A percentile compares a stretch with the other conserved stretches of the same genome.
Evolutionary conservation across 768 basidiomycete genomes (phyloP).

Genomic region (Collybia sordida): DNA sequence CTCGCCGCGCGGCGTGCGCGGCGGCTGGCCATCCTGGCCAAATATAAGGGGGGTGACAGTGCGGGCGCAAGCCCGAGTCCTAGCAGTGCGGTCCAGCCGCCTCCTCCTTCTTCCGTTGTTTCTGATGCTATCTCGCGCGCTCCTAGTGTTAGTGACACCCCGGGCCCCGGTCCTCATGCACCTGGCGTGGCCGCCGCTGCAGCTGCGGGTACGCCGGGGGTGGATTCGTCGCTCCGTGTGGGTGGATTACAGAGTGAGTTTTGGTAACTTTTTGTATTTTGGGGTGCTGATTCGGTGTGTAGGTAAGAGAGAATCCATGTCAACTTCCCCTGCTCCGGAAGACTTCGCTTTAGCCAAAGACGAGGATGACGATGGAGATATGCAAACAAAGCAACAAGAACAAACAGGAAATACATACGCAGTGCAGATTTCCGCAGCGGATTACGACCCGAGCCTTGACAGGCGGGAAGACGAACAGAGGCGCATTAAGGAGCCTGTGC

Average conservation of each 20-base stretch:
- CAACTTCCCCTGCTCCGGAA: constrained; percentile 56
- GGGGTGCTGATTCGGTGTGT: too few species aligned
- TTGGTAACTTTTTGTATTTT: neutral
- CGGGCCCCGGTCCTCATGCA: constrained; percentile 16
- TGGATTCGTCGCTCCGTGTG: neutral
- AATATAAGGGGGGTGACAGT: constrained; percentile 56
- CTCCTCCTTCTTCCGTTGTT: constrained; percentile 53
- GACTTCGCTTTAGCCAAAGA: constrained; percentile 72
- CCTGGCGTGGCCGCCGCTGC: constrained; percentile 5
- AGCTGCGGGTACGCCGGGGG: neutral
- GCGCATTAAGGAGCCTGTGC: constrained; percentile 45
- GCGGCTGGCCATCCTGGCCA: constrained; percentile 79
- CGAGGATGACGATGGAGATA: constrained; percentile 47
- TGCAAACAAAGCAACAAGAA: constrained; percentile 40
- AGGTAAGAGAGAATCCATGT: constrained; percentile 55
- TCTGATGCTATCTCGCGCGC: constrained; percentile 65
- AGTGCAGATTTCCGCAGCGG: constrained; percentile 86
- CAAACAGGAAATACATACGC: constrained; percentile 39
- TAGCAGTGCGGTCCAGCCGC: constrained; percentile 77
- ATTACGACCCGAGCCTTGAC: constrained; percentile 82
- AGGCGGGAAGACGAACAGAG: constrained; percentile 81
- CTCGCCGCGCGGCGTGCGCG: constrained; percentile 69
- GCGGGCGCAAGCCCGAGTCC: constrained; percentile 55
- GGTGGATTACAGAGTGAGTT: neutral
- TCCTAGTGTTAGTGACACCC: constrained; percentile 41